A percentile compares a stretch with the other conserved stretches of the same genome.
These are phyloP conservation scores for Cystobasidium tubakii DNA, from an alignment of 768 basidiomycete genomes.

Conservation along the genomic window DNA sequence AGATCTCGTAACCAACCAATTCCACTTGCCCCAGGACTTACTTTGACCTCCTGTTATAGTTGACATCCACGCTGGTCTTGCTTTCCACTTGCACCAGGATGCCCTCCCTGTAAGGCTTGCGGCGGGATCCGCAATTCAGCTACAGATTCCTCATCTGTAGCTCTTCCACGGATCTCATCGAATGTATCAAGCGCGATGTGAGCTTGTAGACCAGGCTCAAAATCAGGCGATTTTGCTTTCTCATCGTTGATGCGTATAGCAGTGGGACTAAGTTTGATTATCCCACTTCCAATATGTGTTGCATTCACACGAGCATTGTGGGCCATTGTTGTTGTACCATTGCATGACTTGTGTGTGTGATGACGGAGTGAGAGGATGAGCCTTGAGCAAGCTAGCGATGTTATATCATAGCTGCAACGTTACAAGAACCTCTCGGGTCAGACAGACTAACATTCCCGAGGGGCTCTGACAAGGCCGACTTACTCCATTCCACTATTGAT, in stretches of 20 bases:
- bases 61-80: too few relatives aligned
- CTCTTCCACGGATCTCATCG: neutral
- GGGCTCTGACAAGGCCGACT: too few relatives aligned
- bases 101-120: too few relatives aligned
- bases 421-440: too few relatives aligned
- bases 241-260: neutral
- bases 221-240: too few relatives aligned
- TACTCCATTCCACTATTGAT: slow-evolving; percentile 9
- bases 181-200: neutral
- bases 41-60: too few relatives aligned
- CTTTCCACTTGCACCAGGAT: too few relatives aligned
- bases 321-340: neutral
- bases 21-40: too few relatives aligned
- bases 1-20: too few relatives aligned
- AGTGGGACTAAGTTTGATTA: neutral
- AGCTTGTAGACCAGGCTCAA: neutral
- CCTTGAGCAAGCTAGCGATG: too few relatives aligned
- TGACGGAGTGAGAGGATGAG: neutral
- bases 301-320: neutral
- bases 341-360: neutral
- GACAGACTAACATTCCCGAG: too few relatives aligned
- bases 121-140: neutral
- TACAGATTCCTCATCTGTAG: neutral
- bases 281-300: neutral
- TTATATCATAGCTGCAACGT: too few relatives aligned